Evolutionary conservation across 345 rosid genomes (phyloP).

Genomic region (Mangifera indica): DNA sequence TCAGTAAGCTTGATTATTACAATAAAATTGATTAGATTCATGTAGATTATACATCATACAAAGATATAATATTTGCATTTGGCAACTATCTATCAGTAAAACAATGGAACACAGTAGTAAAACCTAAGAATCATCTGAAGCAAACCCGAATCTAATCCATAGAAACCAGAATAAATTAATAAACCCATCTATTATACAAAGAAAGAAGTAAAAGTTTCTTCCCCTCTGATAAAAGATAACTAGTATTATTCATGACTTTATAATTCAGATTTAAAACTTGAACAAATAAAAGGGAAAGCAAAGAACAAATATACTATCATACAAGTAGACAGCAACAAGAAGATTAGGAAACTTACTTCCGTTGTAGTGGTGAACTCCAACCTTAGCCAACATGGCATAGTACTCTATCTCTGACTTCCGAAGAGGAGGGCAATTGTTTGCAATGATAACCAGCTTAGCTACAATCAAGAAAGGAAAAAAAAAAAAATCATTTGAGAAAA

Average conservation of each 20-base stretch:
- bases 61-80: too few relatives aligned
- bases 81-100: neutral
- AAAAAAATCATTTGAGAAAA: neutral
- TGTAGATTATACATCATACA: too few relatives aligned
- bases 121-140: neutral
- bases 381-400: slow-evolving; percentile 66
- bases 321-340: neutral
- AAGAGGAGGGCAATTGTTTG: slow-evolving; percentile 67
- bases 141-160: neutral
- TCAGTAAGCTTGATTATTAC: too few relatives aligned
- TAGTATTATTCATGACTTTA: too few relatives aligned
- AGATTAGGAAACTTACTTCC: slow-evolving; percentile 47
- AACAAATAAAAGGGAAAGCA: neutral
- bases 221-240: too few relatives aligned
- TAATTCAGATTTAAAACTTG: too few relatives aligned
- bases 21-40: too few relatives aligned
- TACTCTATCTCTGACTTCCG: slow-evolving; percentile 72
- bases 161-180: neutral
- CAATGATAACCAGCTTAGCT: slow-evolving; percentile 56
- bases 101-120: too few relatives aligned
- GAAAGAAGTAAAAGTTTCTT: too few relatives aligned
- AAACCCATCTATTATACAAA: neutral
- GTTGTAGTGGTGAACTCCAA: slow-evolving; percentile 67
- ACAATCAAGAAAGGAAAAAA: neutral
- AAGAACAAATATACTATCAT: too few relatives aligned